Percentiles rank a stretch among this genome's conserved stretches.
phyloP scores from a whole-genome alignment of 257 asterid species.

The Capsicum rhomboideum region DNA sequence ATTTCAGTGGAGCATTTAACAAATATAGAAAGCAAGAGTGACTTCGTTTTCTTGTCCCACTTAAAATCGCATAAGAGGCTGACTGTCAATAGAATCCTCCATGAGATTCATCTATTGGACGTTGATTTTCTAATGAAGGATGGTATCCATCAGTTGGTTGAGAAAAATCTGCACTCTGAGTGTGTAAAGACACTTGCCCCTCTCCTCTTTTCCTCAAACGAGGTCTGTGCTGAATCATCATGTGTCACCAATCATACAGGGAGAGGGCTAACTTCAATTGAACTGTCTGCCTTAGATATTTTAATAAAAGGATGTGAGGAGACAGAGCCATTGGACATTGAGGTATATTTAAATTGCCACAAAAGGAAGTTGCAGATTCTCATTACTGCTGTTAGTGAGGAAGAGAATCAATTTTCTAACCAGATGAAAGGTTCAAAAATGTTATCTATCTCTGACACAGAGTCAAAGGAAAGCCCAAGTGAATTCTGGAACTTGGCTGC shows the following conservation, averaged over 20 bases:
- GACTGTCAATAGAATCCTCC: conserved; percentile 55
- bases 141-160: conserved; percentile 60
- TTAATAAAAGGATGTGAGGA: conserved; percentile 70
- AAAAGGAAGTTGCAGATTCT: conserved; percentile 80
- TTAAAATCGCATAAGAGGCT: conserved; percentile 59
- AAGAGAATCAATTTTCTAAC: conserved; percentile 25
- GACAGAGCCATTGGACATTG: conserved; percentile 50
- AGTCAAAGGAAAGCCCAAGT: conserved; percentile 45
- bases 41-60: conserved; percentile 58
- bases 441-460: conserved; percentile 37
- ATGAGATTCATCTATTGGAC: conserved; percentile 72
- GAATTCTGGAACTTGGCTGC: conserved; percentile 50
- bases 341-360: conserved; percentile 70
- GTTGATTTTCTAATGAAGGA: conserved; percentile 73
- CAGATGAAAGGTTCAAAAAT: conserved; percentile 28
- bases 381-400: conserved; percentile 56
- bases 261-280: conserved; percentile 55
- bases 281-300: conserved; percentile 76
- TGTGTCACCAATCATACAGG: conserved; percentile 41
- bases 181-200: conserved; percentile 70
- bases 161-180: conserved; percentile 61
- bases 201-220: conserved; percentile 52
- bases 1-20: conserved; percentile 51
- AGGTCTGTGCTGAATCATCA: conserved; percentile 49
- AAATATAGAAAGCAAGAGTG: conserved; percentile 35